These are phyloP conservation scores for Volutella citrinella DNA, from an alignment of 2,329 filamentous ascomycete species.

Conservation along the genomic window DNA sequence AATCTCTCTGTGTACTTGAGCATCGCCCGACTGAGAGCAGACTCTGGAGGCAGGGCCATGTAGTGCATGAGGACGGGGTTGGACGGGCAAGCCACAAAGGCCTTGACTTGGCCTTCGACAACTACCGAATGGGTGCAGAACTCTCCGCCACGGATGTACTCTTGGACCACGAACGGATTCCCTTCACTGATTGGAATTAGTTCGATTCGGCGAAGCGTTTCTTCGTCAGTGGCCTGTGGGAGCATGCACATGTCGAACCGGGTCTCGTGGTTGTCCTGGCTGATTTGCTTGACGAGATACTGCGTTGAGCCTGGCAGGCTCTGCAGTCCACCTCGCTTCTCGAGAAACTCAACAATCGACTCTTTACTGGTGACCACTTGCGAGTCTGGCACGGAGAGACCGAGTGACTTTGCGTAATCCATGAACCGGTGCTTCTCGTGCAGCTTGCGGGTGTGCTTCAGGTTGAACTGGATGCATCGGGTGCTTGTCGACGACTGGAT, in stretches of 20 bases:
- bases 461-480: constrained; percentile 61
- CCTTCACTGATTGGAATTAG: constrained; percentile 41
- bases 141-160: constrained; percentile 60
- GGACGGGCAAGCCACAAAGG: constrained; percentile 65
- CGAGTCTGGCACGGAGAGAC: constrained; percentile 52
- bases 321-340: constrained; percentile 22
- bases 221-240: constrained; percentile 48
- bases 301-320: constrained; percentile 27
- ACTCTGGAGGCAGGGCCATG: constrained; percentile 51
- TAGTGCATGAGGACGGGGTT: constrained; percentile 66
- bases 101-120: constrained; percentile 60
- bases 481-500: constrained; percentile 57
- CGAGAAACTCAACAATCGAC: constrained; percentile 52
- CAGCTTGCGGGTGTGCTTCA: constrained; percentile 52
- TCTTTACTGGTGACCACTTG: constrained; percentile 50
- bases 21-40: constrained; percentile 57
- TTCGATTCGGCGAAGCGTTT: constrained; percentile 55
- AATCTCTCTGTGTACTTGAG: constrained; percentile 61
- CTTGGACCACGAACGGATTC: constrained; percentile 52
- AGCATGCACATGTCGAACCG: constrained; percentile 63
- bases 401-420: constrained; percentile 50
- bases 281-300: constrained; percentile 67
- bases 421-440: constrained; percentile 67
- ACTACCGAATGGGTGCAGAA: constrained; percentile 71
- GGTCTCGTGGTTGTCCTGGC: constrained; percentile 57